Evolutionary conservation across 306 rosid genomes (phyloP), one percentile per base, ranked within the genome.

Genomic region (Oemleria cerasiformis): DNA sequence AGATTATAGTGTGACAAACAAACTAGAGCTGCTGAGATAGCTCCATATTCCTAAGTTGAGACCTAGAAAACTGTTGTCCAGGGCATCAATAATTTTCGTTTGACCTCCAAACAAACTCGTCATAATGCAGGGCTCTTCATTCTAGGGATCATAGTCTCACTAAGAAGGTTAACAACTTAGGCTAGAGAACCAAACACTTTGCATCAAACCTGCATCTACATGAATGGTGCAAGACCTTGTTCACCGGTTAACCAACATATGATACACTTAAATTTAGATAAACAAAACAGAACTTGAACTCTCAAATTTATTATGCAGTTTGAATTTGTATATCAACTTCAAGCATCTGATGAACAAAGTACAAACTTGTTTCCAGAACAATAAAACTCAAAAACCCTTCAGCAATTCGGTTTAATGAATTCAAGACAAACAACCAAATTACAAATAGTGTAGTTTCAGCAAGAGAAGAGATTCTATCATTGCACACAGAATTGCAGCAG

Each of bases 251-350:
- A 42, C 11, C 61, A 67, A 15, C 42, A 43, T 13, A 40, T 12
- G 39, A 7, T 1, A 11, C 23, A 44, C 15, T 45, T 43, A 55
- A 14, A 56, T 16, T 23, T 5, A 25, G 38, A 42, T 25, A 21
- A 56, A 10, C 12, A 17, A 56, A 6, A 57, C 17, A 55, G 41
- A 41, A 21, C 5, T 60, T 36, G 72, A 34, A 1, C 12, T 47
- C 16, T 66, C 71, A 50, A 25, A 12, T 57, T 57, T 56, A 55
- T 70, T 55, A 42, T 17, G 43, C 73, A 54, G 21, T 4, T 54
- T 41, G 21, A 69, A 41, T 42, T 14, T 65, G 50, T 44, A 65
- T 65, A 65, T 65, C 69, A 38, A 14, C 43, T 65, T 48, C 43
- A 65, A 13, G 14, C 21, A 42, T 55, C 65, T 11, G 54, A 70